A percentile compares a stretch with the other conserved stretches of the same genome.
Conservation (phyloP, 345 rosid genomes). For the Moricandia moricandioides region DNA sequence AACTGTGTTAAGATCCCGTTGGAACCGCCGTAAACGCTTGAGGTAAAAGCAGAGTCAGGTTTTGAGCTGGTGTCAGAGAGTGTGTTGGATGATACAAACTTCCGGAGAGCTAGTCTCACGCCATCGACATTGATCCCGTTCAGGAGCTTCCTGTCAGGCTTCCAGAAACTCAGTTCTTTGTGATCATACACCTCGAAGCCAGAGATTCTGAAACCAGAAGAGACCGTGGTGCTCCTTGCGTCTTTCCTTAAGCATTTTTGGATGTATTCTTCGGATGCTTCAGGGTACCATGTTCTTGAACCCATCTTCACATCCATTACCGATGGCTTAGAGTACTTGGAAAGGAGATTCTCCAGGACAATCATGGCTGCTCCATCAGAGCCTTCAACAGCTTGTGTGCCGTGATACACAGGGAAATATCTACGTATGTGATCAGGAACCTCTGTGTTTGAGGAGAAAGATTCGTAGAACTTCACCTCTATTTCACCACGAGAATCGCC, state of each 20-base stretch:
- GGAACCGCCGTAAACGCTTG: constrained; percentile 57
- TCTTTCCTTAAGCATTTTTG: constrained; percentile 67
- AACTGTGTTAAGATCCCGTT: constrained; percentile 70
- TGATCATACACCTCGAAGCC: constrained; percentile 57
- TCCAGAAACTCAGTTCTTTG: constrained; percentile 57
- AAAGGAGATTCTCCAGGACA: constrained; percentile 60
- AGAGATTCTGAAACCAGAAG: constrained; percentile 74
- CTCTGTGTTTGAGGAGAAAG: constrained; percentile 53
- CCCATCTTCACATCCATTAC: constrained; percentile 90
- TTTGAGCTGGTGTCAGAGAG: constrained; percentile 28
- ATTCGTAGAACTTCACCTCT: constrained; percentile 70
- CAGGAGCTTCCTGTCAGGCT: constrained; percentile 57
- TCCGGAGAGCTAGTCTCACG: constrained; percentile 55
- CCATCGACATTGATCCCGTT: constrained; percentile 43
- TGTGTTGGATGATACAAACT: constrained; percentile 75
- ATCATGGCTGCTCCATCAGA: constrained; percentile 77
- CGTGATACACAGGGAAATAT: constrained; percentile 69
- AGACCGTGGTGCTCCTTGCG: constrained; percentile 44
- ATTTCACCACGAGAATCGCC: constrained; percentile 60
- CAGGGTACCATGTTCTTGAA: constrained; percentile 92
- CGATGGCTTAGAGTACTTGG: constrained; percentile 47
- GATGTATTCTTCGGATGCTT: constrained; percentile 68
- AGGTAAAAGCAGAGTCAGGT: constrained; percentile 63
- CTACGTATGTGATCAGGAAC: constrained; percentile 66
- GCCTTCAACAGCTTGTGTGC: constrained; percentile 67